A percentile compares a stretch with the other conserved stretches of the same genome.
Evolutionary conservation across 768 basidiomycete species (phyloP).

Genomic region (Pleurotus eryngii): DNA sequence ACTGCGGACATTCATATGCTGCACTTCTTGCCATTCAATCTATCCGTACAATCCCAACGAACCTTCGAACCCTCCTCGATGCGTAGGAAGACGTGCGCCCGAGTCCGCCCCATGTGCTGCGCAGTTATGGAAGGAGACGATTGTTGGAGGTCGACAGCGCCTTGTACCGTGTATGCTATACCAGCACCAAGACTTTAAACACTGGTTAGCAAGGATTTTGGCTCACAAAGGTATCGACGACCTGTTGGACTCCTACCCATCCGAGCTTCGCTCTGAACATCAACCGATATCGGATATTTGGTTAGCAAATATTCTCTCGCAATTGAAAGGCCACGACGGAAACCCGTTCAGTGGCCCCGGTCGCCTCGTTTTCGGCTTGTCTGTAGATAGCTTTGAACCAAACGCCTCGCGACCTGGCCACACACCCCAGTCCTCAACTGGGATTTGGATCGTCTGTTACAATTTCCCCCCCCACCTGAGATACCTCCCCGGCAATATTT

Average conservation of each 20-base stretch:
- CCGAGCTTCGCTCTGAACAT: too few relatives aligned
- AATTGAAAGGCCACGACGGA: too few relatives aligned
- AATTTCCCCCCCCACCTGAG: neutral
- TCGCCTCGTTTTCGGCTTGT: neutral
- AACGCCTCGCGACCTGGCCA: neutral
- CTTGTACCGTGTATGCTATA: conserved; percentile 3
- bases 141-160: too few relatives aligned
- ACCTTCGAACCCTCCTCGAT: neutral
- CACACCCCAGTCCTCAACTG: neutral
- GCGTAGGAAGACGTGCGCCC: too few relatives aligned
- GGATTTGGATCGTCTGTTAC: neutral
- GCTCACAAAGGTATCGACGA: conserved; percentile 24
- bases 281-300: too few relatives aligned
- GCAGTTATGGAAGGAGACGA: too few relatives aligned
- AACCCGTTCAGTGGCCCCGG: too few relatives aligned
- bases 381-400: neutral
- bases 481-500: neutral
- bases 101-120: too few relatives aligned
- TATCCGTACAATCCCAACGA: conserved; percentile 12
- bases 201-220: conserved; percentile 21
- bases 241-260: conserved; percentile 14
- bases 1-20: conserved; percentile 16
- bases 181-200: conserved; percentile 19
- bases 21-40: conserved; percentile 20
- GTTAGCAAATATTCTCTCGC: too few relatives aligned